A percentile compares a stretch with the other conserved stretches of the same genome.
Conservation (phyloP, 805 yeast species). For the Yamadazyma olivae region DNA sequence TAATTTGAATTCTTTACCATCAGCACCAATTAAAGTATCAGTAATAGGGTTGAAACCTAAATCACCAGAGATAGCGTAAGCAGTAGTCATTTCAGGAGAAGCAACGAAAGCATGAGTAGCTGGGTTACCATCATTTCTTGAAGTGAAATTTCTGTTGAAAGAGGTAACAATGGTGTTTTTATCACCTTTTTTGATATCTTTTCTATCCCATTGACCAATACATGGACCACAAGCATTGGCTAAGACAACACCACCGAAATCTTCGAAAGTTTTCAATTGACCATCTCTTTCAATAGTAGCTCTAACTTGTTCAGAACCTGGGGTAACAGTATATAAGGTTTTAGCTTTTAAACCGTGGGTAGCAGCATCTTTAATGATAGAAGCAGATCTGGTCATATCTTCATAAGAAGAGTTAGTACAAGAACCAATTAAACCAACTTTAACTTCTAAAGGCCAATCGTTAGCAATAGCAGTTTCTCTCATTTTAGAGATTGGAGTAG, state of each 20-base stretch:
- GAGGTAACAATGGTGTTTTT: constrained; percentile 96
- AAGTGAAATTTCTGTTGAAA: constrained; percentile 96
- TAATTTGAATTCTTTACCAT: constrained; percentile 89
- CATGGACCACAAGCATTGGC: constrained; percentile 99
- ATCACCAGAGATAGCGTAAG: constrained; percentile 94
- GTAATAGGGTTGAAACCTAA: constrained; percentile 95
- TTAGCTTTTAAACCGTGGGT: constrained; percentile 88
- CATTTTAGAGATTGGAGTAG: constrained; percentile 89
- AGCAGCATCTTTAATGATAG: constrained; percentile 88
- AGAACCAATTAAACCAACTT: constrained; percentile 95
- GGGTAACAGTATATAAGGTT: constrained; percentile 89
- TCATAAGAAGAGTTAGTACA: constrained; percentile 98
- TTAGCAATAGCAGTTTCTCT: constrained; percentile 79
- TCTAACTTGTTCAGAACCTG: constrained; percentile 98
- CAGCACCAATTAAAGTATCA: constrained; percentile 80
- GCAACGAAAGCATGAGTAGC: constrained; percentile 96
- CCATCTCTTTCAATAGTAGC: constrained; percentile 98
- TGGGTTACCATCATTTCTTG: constrained; percentile 98
- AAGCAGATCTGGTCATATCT: constrained; percentile 96
- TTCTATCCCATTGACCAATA: constrained; percentile 99
- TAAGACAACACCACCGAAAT: constrained; percentile 89
- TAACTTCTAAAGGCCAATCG: constrained; percentile 90
- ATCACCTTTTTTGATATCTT: constrained; percentile 87
- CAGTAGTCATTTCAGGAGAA: constrained; percentile 94
- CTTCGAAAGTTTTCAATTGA: constrained; percentile 79